Base-by-base conservation (phyloP, 768 basidiomycete species). In the Podaxis pistillaris region DNA sequence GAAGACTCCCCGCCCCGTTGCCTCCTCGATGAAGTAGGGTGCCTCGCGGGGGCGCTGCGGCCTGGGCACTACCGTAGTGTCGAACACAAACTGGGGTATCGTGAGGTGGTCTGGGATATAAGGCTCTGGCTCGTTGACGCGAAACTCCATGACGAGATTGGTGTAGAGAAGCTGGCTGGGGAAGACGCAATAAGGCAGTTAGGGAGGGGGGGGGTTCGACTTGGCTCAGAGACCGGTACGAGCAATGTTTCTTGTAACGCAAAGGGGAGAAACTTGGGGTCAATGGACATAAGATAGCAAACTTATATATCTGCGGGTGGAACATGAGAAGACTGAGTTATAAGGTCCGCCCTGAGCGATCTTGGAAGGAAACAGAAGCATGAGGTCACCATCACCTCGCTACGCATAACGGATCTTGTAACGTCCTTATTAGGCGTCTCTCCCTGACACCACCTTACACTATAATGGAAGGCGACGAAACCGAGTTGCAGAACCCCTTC, bases 401-500 rank as follows among this genome's bases (percentile, higher is more conserved):
- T 17, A 40, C 54, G 50, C 41, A 22, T n/a, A 6, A 56, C 66
- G 64, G 62, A 65, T 67, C 62, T 67, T 60, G 58, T 33, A 38
- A 13, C 59, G 53, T 41, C 63, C 59, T 37, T 44, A 53, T 60
- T 51, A 36, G 56, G 55, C 64, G 66, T 63, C 46, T 60, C 58
- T 50, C 60, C 51, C 56, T 63, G 58, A 44, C 28, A 58, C 51
- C 58, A 41, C 58, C 15, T 63, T 60, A 28, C 58, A 67, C 60
- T 65, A 87, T 9, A 33, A 33, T 87, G 85, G 85, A 88, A 69
- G 88, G 90, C 63, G 87, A 91, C 64, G 88, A 88, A 60, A 81
- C 86, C 60, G 90, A 92, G 68, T 79, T 93, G 51, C 84, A 89
- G 68, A 93, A 92, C 74, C 92, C 91, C 9, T 96, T 96, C 72